Base-by-base conservation (phyloP, 257 asterid species). In the Buddleja alternifolia region DNA sequence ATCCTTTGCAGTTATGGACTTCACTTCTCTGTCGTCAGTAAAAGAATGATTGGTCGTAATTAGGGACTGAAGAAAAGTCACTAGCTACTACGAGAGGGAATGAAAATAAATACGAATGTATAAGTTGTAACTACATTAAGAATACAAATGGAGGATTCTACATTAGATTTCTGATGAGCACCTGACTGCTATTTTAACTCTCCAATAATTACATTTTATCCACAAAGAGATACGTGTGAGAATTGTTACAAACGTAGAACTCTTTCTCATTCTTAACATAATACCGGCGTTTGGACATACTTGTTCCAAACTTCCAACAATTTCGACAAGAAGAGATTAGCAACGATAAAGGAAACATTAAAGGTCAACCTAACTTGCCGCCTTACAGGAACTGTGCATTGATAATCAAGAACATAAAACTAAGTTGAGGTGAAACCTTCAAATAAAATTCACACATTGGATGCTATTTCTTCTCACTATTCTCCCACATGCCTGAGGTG, bases 1-100 rank as follows among this genome's bases (percentile, higher is more conserved):
- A 60, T 69, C 82, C 79, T 72, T 76, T 84, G 69, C 67, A 63
- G 58, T 81, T 78, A 70, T 69, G 84, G 60, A 74, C 74, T 76
- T 81, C 82, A 72, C 84, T 84, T 83, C 76, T 83, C 97, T 91
- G 81, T 66, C 55, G 80, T 70, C 71, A 63, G 70, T 25, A 60
- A 67, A 67, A 47, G 25, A 73, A 67, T 16, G 37, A 21, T 3
- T 60, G 51, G 45, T 51, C 52, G 15, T 19, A 60, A 54, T 67
- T 32, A 53, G 72, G 40, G 57, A 64, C 40, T 14, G 25, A 39
- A 58, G 32, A 21, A 73, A 50, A 10, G 17, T 57, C 63, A 60
- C 8, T 59, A 46, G 17, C 36, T 32, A 36, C 34, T 17, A 60
- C 4, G 14, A 58, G 10, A 61, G 51, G 50, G 36, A 57, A 57